These are phyloP conservation scores for Mallotus nudiflorus DNA, from an alignment of 345 rosid species.

Conservation along the genomic window DNA sequence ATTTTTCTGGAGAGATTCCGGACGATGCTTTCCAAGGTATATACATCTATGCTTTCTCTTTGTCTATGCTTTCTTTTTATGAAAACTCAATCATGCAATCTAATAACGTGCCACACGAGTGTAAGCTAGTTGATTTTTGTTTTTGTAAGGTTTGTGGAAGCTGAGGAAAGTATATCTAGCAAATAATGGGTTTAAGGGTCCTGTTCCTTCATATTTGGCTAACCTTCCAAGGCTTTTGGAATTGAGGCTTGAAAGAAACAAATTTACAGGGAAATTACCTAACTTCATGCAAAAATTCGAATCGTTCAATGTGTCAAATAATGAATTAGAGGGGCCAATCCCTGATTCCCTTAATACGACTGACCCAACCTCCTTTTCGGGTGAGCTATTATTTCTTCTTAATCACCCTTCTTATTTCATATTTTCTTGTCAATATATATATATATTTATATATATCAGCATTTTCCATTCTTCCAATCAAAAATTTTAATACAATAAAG, in stretches of 20 bases:
- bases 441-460: too few species aligned
- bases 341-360: slow-evolving; percentile 45
- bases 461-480: too few species aligned
- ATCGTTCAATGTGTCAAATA: slow-evolving; percentile 52
- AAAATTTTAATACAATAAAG: too few species aligned
- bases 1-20: slow-evolving; percentile 56
- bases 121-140: too few species aligned
- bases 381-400: slow-evolving; percentile 22
- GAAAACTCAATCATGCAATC: too few species aligned
- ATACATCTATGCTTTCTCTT: background rate
- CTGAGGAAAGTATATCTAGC: slow-evolving; percentile 66
- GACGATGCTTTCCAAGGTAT: slow-evolving; percentile 54
- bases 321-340: slow-evolving; percentile 57
- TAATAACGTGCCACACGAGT: too few species aligned
- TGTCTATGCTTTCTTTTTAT: too few species aligned
- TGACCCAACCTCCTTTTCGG: slow-evolving; percentile 44
- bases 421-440: too few species aligned
- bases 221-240: slow-evolving; percentile 51
- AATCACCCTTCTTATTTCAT: too few species aligned
- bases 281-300: slow-evolving; percentile 38
- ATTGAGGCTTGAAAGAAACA: slow-evolving; percentile 61
- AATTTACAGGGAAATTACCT: slow-evolving; percentile 59
- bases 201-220: slow-evolving; percentile 59
- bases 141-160: slow-evolving; percentile 42
- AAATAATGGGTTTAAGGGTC: slow-evolving; percentile 53